Percentiles rank a stretch among this genome's conserved stretches.
phyloP scores from a whole-genome alignment of 352 stramenopile species.

The Phytopythium cucurbitacearum region DNA sequence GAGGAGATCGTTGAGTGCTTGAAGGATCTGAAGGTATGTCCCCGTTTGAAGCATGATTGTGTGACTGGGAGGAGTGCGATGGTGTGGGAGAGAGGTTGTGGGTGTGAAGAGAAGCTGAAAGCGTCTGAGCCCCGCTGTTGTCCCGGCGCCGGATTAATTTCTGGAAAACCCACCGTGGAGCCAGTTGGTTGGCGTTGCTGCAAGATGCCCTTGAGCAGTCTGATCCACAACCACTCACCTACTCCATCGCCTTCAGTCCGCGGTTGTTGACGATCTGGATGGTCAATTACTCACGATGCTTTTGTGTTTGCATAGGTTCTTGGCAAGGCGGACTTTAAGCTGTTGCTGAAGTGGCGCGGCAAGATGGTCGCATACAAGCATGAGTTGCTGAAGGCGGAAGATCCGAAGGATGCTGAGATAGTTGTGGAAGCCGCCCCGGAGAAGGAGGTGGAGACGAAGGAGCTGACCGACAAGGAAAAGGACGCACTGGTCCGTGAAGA shows the following conservation, averaged over 20 bases:
- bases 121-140: constrained; percentile 84
- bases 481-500: constrained; percentile 82
- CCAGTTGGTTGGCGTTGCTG: constrained; percentile 69
- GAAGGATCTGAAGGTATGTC: constrained; percentile 90
- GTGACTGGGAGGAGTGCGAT: not conserved
- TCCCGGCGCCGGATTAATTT: constrained; percentile 87
- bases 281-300: not conserved
- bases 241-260: not conserved
- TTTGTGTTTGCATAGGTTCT: constrained; percentile 72
- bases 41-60: not conserved
- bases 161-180: constrained; percentile 87
- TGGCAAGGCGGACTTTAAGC: constrained; percentile 98
- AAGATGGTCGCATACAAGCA: constrained; percentile 90
- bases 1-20: constrained; percentile 78
- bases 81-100: constrained; percentile 19
- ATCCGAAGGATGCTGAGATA: constrained; percentile 37
- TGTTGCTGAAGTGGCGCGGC: constrained; percentile 95
- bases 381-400: constrained; percentile 67
- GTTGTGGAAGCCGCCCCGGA: no score
- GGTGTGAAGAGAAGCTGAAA: constrained; percentile 75
- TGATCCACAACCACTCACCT: constrained; percentile 40
- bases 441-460: constrained; percentile 13
- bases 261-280: not conserved
- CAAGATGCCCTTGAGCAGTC: constrained; percentile 63
- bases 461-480: constrained; percentile 80